Conservation (phyloP, 768 basidiomycete species). For the Hemileccinum impolitum region DNA sequence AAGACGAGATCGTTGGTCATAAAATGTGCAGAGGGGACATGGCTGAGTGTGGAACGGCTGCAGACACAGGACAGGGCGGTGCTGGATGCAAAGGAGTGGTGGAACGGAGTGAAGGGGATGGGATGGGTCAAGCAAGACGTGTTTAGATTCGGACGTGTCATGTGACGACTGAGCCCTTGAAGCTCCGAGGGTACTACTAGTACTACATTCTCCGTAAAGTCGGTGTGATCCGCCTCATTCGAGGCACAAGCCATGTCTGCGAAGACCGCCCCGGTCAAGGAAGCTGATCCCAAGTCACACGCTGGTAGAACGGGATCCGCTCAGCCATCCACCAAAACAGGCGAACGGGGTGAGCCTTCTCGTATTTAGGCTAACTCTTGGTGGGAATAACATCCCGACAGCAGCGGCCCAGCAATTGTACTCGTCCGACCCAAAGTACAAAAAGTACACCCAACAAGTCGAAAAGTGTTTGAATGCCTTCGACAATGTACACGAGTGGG, state of each 20-base stretch:
- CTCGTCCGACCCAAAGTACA: constrained; percentile 86
- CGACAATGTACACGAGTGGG: constrained; percentile 98
- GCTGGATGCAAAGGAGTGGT: constrained; percentile 65
- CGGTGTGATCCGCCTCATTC: constrained; percentile 13
- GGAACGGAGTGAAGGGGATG: constrained; percentile 60
- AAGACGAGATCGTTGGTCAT: constrained; percentile 43
- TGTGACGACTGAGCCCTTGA: constrained; percentile 15
- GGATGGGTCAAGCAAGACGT: constrained; percentile 22
- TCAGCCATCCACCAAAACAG: constrained; percentile 17
- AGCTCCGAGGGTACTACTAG: background rate
- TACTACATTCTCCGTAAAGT: background rate
- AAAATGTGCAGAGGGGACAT: constrained; percentile 50
- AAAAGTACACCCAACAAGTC: constrained; percentile 89
- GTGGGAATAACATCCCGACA: constrained; percentile 19
- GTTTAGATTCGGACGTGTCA: constrained; percentile 16
- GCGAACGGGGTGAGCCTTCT: constrained; percentile 31
- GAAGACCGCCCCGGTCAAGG: constrained; percentile 14
- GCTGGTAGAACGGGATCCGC: constrained; percentile 7
- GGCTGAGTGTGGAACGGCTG: constrained; percentile 52
- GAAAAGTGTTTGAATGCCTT: constrained; percentile 92
- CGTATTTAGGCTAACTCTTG: background rate
- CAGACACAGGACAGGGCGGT: constrained; percentile 59
- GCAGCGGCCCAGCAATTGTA: constrained; percentile 53
- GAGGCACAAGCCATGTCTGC: constrained; percentile 18
- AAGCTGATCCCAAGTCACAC: constrained; percentile 15